Evolutionary conservation across 805 yeast species (phyloP), one percentile per base, ranked within the genome.

Genomic region (Saccharomyces kudriavzevii): DNA sequence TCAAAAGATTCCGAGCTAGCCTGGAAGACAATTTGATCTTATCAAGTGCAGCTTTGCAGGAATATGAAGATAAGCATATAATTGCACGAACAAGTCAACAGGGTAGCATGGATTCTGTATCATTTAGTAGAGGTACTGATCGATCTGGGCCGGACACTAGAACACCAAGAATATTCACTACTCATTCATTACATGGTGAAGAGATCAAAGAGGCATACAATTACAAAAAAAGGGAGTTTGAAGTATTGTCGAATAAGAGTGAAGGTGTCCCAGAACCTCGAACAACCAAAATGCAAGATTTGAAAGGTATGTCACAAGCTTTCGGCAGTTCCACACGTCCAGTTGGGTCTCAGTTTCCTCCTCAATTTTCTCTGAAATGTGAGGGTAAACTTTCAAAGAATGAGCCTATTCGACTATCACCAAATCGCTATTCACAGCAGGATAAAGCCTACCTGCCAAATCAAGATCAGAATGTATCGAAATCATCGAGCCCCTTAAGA

Each of bases 61-160:
- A 87, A 60, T 82, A 82, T 60, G 77, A 83, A 58, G 67, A 35
- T 17, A 76, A 76, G 35, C 90, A 89, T 2, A 76, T 77, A 50
- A 69, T 79, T 1, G 73, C 81, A 8, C 74, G 75, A 10, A 66
- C 72, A 48, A 74, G 75, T 48, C 79, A 82, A 58, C 89, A 87
- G 59, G 89, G 78, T 5, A 73, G 78, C 24, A 74, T 85, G 5
- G 87, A 82, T 66, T 83, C 86, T 2, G 79, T 84, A 60, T 75
- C 71, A 2, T 54, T 56, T 47, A 60, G 58, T 10, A 49, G 52
- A 24, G 64, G 65, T 1, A 55, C 57, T 11, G 64, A 63, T 11
- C 60, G 61, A 10, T 70, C 69, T 56, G 67, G 56, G 49, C 66
- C 76, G 3, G 66, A 74, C 2, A 61, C 63, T 5, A 55, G 65